Evolutionary conservation across 1,284 basidiomycete genomes (phyloP).

Genomic region (Ustilago nuda): DNA sequence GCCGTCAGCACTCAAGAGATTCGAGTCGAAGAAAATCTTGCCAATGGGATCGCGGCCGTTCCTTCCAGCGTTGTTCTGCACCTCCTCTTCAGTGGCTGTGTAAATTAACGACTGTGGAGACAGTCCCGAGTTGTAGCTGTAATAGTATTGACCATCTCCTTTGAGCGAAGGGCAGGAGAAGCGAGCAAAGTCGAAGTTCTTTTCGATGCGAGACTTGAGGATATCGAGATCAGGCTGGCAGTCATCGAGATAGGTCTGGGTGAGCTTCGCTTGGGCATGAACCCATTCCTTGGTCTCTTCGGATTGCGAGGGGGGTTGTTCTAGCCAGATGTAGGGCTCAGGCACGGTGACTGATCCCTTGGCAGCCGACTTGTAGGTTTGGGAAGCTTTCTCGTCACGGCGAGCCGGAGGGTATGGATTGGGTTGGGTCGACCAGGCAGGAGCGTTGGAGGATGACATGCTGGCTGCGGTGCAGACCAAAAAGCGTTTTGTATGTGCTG

Average conservation of each 20-base stretch:
- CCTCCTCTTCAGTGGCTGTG: slow-evolving; percentile 50
- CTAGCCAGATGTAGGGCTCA: slow-evolving; percentile 68
- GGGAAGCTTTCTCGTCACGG: slow-evolving; percentile 56
- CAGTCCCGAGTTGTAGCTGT: slow-evolving; percentile 65
- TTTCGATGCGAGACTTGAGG: slow-evolving; percentile 59
- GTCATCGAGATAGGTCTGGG: slow-evolving; percentile 52
- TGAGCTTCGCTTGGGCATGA: slow-evolving; percentile 60
- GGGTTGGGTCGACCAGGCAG: slow-evolving; percentile 55
- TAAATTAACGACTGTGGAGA: slow-evolving; percentile 65
- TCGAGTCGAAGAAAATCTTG: slow-evolving; percentile 65
- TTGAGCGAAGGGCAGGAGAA: slow-evolving; percentile 63
- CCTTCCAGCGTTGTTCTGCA: slow-evolving; percentile 40
- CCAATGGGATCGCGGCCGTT: slow-evolving; percentile 56
- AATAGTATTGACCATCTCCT: slow-evolving; percentile 64
- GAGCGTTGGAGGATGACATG: slow-evolving; percentile 43
- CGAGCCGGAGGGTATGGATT: slow-evolving; percentile 63
- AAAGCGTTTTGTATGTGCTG: slow-evolving; percentile 1
- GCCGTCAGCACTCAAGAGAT: slow-evolving; percentile 63
- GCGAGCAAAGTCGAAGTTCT: slow-evolving; percentile 64
- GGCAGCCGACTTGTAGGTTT: slow-evolving; percentile 56
- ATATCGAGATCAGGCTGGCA: slow-evolving; percentile 58
- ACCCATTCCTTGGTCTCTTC: slow-evolving; percentile 65
- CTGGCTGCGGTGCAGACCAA: slow-evolving; percentile 2
- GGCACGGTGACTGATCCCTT: slow-evolving; percentile 62
- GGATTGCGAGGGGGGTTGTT: slow-evolving; percentile 63